Evolutionary conservation across 2,329 filamentous ascomycete genomes (phyloP), one percentile per base, ranked within the genome.

Genomic region (Hawksworthiomyces lignivorus): DNA sequence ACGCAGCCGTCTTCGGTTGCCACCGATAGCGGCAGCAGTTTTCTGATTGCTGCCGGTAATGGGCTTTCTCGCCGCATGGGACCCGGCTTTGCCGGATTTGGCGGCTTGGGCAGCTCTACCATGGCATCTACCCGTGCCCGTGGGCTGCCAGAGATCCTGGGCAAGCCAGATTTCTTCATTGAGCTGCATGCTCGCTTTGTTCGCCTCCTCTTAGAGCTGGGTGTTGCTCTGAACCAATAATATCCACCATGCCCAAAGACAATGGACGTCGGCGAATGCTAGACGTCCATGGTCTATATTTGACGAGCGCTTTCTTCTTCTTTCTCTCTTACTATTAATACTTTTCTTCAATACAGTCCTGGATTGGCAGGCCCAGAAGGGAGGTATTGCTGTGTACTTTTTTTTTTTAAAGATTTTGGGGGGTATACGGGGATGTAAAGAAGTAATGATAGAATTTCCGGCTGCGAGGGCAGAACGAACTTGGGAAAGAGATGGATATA

Each of bases 161-260:
- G 80, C 17, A 64, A 77, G 51, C 77, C 80, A 5, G 79, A 83
- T 54, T 80, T 84, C 53, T 84, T 84, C 50, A 74, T 83, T 43
- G 73, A 82, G 61, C 61, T 84, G 46, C 80, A 84, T 56, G 64
- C 69, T 29, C 69, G 70, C 48, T 84, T 84, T 54, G 80, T 83
- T 20, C 69, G 72, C 53, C 63, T 84, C 30, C 61, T 83, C 39
- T 65, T 80, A 14, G 75, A 82, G 56, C 64, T 79, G 21, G 70
- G 72, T 14, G 69, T 76, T 11, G 68, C 70, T 19, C 56, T 77
- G 32, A 73, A 66, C 39, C 37, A n/a, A n/a, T n/a, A n/a, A n/a
- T n/a, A n/a, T n/a, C n/a, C n/a, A n/a, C n/a, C n/a, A n/a, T n/a
- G n/a, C n/a, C n/a, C n/a, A n/a, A 26, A 26, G 3, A 26, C 2